Evolutionary conservation across 106 monocot genomes (phyloP).

Genomic region (Allium cepa): DNA sequence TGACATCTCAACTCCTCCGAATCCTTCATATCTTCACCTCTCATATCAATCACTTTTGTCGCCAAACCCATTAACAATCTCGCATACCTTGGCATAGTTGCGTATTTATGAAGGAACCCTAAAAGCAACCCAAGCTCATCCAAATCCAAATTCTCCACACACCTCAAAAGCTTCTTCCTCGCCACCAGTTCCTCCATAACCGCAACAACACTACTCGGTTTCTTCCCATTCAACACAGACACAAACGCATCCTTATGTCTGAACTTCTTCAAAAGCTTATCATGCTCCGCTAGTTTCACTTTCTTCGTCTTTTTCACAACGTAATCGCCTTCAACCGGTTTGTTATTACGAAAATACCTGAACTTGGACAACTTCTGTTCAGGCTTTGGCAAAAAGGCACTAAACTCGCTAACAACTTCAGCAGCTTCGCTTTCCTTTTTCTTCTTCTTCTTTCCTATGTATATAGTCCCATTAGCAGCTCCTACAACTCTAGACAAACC

Average conservation of each 20-base stretch:
- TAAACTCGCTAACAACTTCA: slow-evolving; percentile 9
- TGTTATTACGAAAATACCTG: slow-evolving; percentile 68
- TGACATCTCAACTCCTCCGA: slow-evolving; percentile 33
- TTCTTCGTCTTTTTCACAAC: slow-evolving; percentile 40
- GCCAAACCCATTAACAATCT: slow-evolving; percentile 77
- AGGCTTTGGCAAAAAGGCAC: slow-evolving; percentile 13
- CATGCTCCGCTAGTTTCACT: slow-evolving; percentile 66
- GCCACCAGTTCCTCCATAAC: slow-evolving; percentile 85
- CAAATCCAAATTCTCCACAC: slow-evolving; percentile 55
- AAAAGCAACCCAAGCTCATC: slow-evolving; percentile 64
- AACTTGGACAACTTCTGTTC: slow-evolving; percentile 20
- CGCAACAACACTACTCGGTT: slow-evolving; percentile 43
- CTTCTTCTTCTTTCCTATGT: slow-evolving; percentile 53
- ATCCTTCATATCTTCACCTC: slow-evolving; percentile 47
- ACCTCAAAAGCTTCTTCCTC: slow-evolving; percentile 76
- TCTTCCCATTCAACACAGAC: slow-evolving; percentile 41
- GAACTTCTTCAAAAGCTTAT: slow-evolving; percentile 78
- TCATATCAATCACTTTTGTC: slow-evolving; percentile 68
- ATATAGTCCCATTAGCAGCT: slow-evolving; percentile 71
- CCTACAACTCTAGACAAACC: slow-evolving; percentile 60
- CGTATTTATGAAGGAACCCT: slow-evolving; percentile 55
- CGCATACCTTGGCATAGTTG: slow-evolving; percentile 64
- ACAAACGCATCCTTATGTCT: slow-evolving; percentile 79
- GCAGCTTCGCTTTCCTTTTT: slow-evolving; percentile 10
- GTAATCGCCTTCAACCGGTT: slow-evolving; percentile 46